phyloP scores from a whole-genome alignment of 1,284 basidiomycete species.

The Sporisorium graminicola region DNA sequence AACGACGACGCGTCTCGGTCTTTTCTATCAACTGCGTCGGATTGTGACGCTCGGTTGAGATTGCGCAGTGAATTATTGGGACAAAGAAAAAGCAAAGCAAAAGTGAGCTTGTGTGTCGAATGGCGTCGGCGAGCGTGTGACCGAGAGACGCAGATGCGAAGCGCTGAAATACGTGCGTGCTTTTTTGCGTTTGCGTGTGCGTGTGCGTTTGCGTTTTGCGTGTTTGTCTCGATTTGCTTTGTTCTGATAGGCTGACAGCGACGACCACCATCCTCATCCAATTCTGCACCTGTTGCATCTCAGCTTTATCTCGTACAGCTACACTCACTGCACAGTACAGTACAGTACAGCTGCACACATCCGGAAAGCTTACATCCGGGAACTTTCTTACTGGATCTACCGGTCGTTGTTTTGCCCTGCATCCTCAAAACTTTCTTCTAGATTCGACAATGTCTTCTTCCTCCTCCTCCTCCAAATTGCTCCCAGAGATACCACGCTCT shows the following conservation, averaged over 20 bases:
- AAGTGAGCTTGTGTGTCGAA: background rate
- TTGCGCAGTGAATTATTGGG: no score
- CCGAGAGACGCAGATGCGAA: no score
- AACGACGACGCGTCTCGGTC: no score
- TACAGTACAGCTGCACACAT: background rate
- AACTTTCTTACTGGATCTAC: no score
- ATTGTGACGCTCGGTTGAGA: no score
- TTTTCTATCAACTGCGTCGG: no score
- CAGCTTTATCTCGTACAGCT: no score
- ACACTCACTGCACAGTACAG: no score
- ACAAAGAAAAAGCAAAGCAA: background rate
- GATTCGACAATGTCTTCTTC: slow-evolving; percentile 19
- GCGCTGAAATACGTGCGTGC: no score
- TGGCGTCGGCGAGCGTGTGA: no score
- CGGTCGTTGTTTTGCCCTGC: background rate
- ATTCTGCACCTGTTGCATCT: no score
- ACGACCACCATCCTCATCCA: slow-evolving; percentile 1
- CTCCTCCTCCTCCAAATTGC: slow-evolving; percentile 20
- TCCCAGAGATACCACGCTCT: slow-evolving; percentile 40
- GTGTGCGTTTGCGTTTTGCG: background rate
- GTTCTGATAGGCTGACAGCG: slow-evolving; percentile 1
- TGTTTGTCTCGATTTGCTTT: slow-evolving; percentile 1
- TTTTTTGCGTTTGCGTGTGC: no score
- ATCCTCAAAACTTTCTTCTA: background rate
- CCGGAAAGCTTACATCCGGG: background rate